A percentile compares a stretch with the other conserved stretches of the same genome.
Conservation (phyloP, 345 rosid species). For the Chamaenerion angustifolium region DNA sequence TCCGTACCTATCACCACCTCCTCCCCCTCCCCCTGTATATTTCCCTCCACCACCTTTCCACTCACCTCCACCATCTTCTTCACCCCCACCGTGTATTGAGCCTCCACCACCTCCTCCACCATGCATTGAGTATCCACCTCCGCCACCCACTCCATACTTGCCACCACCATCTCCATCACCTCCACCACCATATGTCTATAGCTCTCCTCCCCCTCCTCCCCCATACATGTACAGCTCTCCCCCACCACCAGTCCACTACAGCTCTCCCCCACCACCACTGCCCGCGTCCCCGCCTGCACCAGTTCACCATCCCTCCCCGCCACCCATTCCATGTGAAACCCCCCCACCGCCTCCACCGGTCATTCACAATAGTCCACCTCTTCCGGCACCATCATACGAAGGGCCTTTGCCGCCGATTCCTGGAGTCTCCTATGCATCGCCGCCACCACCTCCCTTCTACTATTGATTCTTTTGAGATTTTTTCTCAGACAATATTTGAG, state of each 20-base stretch:
- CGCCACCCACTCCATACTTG: constrained; percentile 10
- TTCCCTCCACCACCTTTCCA: constrained; percentile 3
- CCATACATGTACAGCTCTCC: constrained; percentile 20
- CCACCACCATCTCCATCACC: neutral
- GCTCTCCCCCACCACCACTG: constrained; percentile 3
- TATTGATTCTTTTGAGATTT: constrained; percentile 51
- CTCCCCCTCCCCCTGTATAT: neutral
- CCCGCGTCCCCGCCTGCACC: constrained; percentile 5
- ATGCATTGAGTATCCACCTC: neutral
- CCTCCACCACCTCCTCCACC: constrained; percentile 13
- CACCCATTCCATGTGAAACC: constrained; percentile 14
- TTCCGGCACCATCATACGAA: constrained; percentile 55
- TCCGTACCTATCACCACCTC: neutral
- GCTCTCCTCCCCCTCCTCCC: constrained; percentile 6
- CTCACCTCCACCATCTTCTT: constrained; percentile 17
- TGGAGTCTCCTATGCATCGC: constrained; percentile 79
- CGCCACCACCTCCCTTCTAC: constrained; percentile 91
- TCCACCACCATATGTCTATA: neutral
- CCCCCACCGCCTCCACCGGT: constrained; percentile 33
- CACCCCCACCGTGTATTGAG: constrained; percentile 8
- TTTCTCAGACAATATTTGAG: neutral
- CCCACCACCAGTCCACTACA: constrained; percentile 17
- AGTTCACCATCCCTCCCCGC: constrained; percentile 18
- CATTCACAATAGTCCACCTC: constrained; percentile 9
- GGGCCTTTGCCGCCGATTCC: constrained; percentile 73